Conservation (phyloP, 2,329 filamentous ascomycete genomes). For the Fusarium sororula region DNA sequence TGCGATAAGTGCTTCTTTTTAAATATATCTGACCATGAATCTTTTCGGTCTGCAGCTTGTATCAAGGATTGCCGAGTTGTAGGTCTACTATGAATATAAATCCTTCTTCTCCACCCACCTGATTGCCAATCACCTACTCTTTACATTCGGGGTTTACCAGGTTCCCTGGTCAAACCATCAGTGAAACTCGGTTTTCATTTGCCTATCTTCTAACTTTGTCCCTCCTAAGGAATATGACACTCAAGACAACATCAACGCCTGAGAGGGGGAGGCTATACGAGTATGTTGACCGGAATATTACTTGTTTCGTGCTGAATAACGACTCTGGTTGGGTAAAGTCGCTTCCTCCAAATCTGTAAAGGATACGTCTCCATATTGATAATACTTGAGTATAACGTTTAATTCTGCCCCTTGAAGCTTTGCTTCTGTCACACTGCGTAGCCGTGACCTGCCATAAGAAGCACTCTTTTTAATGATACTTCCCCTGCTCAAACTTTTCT, state of each 20-base stretch:
- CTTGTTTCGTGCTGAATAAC: background rate
- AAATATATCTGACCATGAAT: background rate
- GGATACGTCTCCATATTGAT: background rate
- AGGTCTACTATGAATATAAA: background rate
- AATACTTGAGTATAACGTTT: background rate
- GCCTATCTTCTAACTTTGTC: background rate
- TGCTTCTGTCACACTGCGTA: background rate
- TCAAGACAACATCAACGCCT: background rate
- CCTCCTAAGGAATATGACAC: background rate
- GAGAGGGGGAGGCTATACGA: background rate
- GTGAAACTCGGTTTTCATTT: background rate
- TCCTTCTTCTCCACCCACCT: background rate
- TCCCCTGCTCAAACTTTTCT: conserved; percentile 81
- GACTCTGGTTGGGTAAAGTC: background rate
- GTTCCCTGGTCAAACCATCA: background rate
- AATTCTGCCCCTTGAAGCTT: background rate
- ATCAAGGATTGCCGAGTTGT: background rate
- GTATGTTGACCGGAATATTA: background rate
- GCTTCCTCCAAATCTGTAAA: background rate
- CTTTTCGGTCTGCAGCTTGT: background rate
- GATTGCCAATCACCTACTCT: background rate
- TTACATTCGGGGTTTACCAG: background rate
- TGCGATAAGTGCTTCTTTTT: background rate
- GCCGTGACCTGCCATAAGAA: background rate
- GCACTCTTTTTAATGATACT: conserved; percentile 49